phyloP scores from a whole-genome alignment of 2,329 filamentous ascomycete species.

The Colletotrichum viniferum region DNA sequence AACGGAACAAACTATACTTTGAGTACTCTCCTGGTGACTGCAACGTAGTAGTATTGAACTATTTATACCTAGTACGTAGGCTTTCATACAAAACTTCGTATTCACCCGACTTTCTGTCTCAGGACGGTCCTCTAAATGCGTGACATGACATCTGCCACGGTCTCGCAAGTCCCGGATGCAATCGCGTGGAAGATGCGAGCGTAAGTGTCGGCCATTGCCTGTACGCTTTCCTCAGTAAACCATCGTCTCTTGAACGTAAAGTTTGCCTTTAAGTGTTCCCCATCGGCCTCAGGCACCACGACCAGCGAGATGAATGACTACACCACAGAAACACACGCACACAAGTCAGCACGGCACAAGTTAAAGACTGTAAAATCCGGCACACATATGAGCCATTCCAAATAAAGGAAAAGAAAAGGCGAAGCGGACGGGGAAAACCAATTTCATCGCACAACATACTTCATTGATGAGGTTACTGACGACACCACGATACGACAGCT shows the following conservation, averaged over 20 bases:
- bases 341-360: background rate
- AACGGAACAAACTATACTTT: background rate
- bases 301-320: background rate
- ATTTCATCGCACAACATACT: background rate
- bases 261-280: background rate
- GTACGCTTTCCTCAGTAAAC: background rate
- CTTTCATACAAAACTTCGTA: background rate
- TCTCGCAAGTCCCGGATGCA: background rate
- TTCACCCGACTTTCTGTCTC: background rate
- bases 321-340: background rate
- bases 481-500: background rate
- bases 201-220: background rate
- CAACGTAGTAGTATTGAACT: background rate
- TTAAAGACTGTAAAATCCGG: background rate
- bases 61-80: background rate
- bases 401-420: background rate
- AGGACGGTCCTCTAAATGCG: background rate
- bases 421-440: background rate
- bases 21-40: background rate
- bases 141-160: background rate
- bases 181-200: background rate
- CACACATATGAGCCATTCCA: rapidly evolving
- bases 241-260: background rate
- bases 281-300: background rate
- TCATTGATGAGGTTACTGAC: background rate